phyloP scores from a whole-genome alignment of 306 rosid genomes.

The Trifolium subterraneum region DNA sequence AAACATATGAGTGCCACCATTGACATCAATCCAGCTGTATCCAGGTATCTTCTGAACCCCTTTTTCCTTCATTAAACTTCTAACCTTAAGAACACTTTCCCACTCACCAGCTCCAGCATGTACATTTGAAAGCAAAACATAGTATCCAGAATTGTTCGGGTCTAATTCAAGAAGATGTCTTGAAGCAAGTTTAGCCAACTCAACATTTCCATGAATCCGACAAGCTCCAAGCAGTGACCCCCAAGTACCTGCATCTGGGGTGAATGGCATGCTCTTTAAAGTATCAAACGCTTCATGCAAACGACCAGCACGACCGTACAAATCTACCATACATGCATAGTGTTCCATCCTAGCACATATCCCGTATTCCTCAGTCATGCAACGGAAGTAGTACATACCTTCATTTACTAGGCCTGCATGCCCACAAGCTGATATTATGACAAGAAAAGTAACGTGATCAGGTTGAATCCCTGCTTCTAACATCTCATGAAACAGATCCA shows the following conservation, averaged over 20 bases:
- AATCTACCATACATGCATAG: constrained; percentile 79
- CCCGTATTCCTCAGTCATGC: constrained; percentile 66
- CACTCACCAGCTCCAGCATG: constrained; percentile 80
- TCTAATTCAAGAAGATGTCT: constrained; percentile 66
- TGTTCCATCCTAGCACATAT: constrained; percentile 76
- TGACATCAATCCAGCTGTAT: constrained; percentile 83
- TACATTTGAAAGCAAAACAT: constrained; percentile 75
- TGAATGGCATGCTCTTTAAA: constrained; percentile 69
- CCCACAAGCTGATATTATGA: constrained; percentile 82
- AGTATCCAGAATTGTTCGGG: constrained; percentile 77
- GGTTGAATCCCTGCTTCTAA: constrained; percentile 61
- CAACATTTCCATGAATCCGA: constrained; percentile 77
- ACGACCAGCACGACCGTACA: constrained; percentile 77
- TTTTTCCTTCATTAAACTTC: constrained; percentile 74
- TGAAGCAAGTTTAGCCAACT: constrained; percentile 73
- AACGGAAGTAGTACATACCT: constrained; percentile 62
- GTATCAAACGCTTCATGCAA: constrained; percentile 73
- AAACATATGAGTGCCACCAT: constrained; percentile 69
- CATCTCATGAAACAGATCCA: constrained; percentile 65
- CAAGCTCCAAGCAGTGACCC: constrained; percentile 89
- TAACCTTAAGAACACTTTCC: constrained; percentile 64
- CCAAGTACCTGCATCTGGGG: constrained; percentile 89
- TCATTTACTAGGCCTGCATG: constrained; percentile 72
- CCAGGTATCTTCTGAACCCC: constrained; percentile 80
- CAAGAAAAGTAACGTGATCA: constrained; percentile 84